Base-by-base conservation (phyloP, 306 rosid species). In the Canavalia ensiformis region DNA sequence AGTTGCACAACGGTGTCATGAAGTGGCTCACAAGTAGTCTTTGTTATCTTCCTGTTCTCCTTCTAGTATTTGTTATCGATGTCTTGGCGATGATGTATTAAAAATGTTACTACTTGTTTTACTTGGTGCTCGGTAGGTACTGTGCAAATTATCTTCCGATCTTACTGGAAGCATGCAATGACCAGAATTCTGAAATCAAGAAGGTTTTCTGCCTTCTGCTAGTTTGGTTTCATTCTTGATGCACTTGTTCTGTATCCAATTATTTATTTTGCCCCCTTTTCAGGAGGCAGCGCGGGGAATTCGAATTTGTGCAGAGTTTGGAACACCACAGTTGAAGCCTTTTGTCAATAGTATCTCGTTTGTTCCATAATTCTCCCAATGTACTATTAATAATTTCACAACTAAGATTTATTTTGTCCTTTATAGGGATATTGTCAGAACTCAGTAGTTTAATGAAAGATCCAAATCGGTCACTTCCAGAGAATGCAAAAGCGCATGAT, bases 271-370 rank as follows among this genome's bases (percentile, higher is more conserved):
- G 1, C 25, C 18, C 47, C 4, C 4, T 84, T 81, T 80, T 84
- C 84, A 87, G 90, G 90, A 87, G 33, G 86, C 84, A 46, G 60
- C 37, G 8, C 67, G 84, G 28, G 88, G 88, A 74, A 77, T 87
- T 81, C 77, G 88, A 63, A 77, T 87, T 41, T 81, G 59, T 69
- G 90, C 82, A 2, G 90, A 87, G 70, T 76, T 65, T 74, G 90
- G 90, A 64, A 68, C 84, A 62, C 69, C 42, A 0, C 78, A 74
- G 56, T 81, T 84, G 58, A 81, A 87, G 80, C 86, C 84, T 77
- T 81, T 84, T 64, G 58, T 84, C 82, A 55, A 74, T 9, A 71
- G 90, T 84, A 84, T 51, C 44, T 46, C 45, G 28, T 64, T 69
- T 78, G 56, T 56, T 64, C 50, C 51, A 33, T 54, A 63, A 30